Conservation (phyloP, 768 basidiomycete species). For the Auriscalpium vulgare region DNA sequence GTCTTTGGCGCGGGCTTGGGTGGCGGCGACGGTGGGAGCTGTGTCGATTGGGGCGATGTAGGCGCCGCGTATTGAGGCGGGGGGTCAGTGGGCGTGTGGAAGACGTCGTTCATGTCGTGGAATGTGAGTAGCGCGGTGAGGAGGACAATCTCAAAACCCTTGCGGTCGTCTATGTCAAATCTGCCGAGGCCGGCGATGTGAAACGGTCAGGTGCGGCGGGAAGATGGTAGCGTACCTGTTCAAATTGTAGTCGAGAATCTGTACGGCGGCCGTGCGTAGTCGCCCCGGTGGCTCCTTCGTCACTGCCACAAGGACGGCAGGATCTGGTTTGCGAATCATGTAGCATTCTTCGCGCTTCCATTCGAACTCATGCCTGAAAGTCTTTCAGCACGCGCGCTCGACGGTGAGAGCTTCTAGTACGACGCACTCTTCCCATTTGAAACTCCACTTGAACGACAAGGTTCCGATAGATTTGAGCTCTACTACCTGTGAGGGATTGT, state of each 20-base stretch:
- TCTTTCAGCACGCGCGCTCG: not conserved
- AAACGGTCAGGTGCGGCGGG: not conserved
- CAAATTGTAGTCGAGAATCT: slow-evolving; percentile 81
- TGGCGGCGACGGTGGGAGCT: slow-evolving; percentile 39
- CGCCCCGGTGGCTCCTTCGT: slow-evolving; percentile 69
- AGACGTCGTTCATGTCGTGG: slow-evolving; percentile 56
- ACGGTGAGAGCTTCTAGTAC: not conserved
- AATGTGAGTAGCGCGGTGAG: slow-evolving; percentile 72
- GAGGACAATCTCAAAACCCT: slow-evolving; percentile 78
- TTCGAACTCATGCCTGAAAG: slow-evolving; percentile 66
- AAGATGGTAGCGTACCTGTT: slow-evolving; percentile 42
- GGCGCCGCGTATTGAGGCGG: not conserved
- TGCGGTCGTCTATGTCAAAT: slow-evolving; percentile 79
- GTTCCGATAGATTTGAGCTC: slow-evolving; percentile 72
- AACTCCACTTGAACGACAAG: slow-evolving; percentile 66
- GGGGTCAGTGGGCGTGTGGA: slow-evolving; percentile 27
- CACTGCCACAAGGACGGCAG: slow-evolving; percentile 76
- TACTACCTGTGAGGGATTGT: slow-evolving; percentile 62
- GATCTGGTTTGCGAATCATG: slow-evolving; percentile 79
- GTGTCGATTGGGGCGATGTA: slow-evolving; percentile 6
- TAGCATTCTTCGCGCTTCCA: slow-evolving; percentile 83
- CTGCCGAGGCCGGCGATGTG: slow-evolving; percentile 25
- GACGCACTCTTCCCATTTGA: slow-evolving; percentile 78
- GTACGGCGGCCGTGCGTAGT: slow-evolving; percentile 56
- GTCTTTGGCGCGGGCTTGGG: slow-evolving; percentile 58